A percentile compares a stretch with the other conserved stretches of the same genome.
These are phyloP conservation scores for Aspergillus tanneri DNA, from an alignment of 2,329 filamentous ascomycete species.

Conservation along the genomic window DNA sequence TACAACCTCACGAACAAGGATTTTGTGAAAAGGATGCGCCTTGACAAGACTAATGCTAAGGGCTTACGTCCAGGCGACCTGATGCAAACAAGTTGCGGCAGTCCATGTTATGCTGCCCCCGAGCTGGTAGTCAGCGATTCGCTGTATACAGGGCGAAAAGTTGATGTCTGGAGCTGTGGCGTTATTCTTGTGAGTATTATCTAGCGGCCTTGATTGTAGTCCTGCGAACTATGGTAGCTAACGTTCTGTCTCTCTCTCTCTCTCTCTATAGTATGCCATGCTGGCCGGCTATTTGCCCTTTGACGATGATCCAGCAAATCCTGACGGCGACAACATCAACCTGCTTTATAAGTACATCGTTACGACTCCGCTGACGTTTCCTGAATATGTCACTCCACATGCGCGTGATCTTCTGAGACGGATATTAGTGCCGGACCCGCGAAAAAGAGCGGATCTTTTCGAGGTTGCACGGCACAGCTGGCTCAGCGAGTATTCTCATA, in stretches of 20 bases:
- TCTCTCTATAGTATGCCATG: conserved; percentile 98
- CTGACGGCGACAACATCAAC: conserved; percentile 98
- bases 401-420: conserved; percentile 87
- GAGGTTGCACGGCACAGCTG: conserved; percentile 97
- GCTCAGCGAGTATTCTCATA: conserved; percentile 94
- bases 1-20: conserved; percentile 82
- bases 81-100: conserved; percentile 99
- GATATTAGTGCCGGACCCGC: conserved; percentile 91
- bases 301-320: conserved; percentile 96
- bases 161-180: conserved; percentile 98
- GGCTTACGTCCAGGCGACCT: conserved; percentile 83
- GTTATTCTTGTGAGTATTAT: conserved; percentile 79
- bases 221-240: background rate
- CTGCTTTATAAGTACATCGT: conserved; percentile 99
- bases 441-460: conserved; percentile 92
- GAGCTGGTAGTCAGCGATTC: conserved; percentile 97
- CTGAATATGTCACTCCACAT: conserved; percentile 97
- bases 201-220: background rate
- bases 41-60: conserved; percentile 74
- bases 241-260: conserved; percentile 1
- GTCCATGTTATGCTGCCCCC: conserved; percentile 94
- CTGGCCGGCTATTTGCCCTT: conserved; percentile 95
- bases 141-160: conserved; percentile 93
- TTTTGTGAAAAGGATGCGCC: conserved; percentile 78
- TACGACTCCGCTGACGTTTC: conserved; percentile 92